These are phyloP conservation scores for Keqinozyma sinolaborantium DNA, from an alignment of 1,139 yeast species.

Conservation along the genomic window DNA sequence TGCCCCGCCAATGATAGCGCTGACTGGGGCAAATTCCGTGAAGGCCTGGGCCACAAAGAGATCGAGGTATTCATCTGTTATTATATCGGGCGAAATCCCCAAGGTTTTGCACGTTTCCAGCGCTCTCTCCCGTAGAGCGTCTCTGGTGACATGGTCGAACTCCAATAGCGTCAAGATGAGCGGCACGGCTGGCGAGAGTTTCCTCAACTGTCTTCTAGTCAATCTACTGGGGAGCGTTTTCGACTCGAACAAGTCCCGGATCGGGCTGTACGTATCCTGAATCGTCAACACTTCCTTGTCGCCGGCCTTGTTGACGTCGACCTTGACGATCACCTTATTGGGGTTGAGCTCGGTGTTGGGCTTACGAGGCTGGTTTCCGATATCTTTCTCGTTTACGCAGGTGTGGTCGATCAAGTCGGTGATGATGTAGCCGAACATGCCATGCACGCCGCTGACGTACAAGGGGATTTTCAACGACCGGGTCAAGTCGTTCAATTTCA, in stretches of 20 bases:
- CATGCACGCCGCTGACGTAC: conserved; percentile 68
- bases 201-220: conserved; percentile 53
- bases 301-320: conserved; percentile 25
- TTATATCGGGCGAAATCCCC: conserved; percentile 34
- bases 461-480: conserved; percentile 60
- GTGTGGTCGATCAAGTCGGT: conserved; percentile 71
- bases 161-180: conserved; percentile 55
- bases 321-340: conserved; percentile 50
- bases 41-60: conserved; percentile 49
- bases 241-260: conserved; percentile 28
- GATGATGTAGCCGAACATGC: conserved; percentile 79
- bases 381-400: conserved; percentile 36
- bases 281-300: conserved; percentile 54
- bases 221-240: conserved; percentile 41
- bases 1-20: conserved; percentile 88
- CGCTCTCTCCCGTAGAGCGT: conserved; percentile 24
- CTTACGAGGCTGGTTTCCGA: conserved; percentile 50
- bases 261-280: conserved; percentile 47
- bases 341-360: conserved; percentile 43
- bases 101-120: conserved; percentile 22
- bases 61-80: conserved; percentile 34
- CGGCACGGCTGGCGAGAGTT: conserved; percentile 61
- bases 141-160: conserved; percentile 14
- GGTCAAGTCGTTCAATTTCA: conserved; percentile 48
- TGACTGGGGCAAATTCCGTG: conserved; percentile 77